Percentiles rank a stretch among this genome's conserved stretches.
Conservation (phyloP, 2,329 filamentous ascomycete genomes). For the Cyclaneusma minus region DNA sequence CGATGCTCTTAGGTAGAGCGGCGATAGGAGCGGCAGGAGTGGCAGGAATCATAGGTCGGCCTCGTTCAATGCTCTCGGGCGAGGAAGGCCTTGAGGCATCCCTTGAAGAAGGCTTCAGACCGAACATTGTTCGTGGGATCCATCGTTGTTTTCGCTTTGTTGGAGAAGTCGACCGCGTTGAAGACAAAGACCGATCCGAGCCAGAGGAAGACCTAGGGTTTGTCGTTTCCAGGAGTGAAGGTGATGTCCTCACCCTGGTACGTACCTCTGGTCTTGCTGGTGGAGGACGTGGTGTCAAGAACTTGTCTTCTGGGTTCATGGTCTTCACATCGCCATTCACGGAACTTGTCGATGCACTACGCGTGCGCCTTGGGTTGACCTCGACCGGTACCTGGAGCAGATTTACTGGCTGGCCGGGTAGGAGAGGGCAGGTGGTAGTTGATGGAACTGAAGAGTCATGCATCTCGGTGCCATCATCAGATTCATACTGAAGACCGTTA, state of each 20-base stretch:
- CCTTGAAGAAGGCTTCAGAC: slow-evolving; percentile 9
- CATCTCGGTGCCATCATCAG: slow-evolving; percentile 64
- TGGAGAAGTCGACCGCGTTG: slow-evolving; percentile 14
- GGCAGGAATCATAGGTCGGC: neutral
- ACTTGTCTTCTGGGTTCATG: slow-evolving; percentile 66
- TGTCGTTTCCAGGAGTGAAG: slow-evolving; percentile 16
- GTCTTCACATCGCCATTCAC: slow-evolving; percentile 48
- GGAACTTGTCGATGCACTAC: slow-evolving; percentile 51
- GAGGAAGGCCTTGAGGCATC: slow-evolving; percentile 4
- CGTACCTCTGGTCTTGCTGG: slow-evolving; percentile 29
- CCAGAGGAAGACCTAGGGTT: neutral
- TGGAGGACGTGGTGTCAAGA: slow-evolving; percentile 48
- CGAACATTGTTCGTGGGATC: slow-evolving; percentile 15
- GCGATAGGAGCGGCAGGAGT: neutral
- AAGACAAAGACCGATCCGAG: no score
- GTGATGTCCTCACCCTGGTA: slow-evolving; percentile 27
- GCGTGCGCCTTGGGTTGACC: slow-evolving; percentile 34
- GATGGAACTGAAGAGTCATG: slow-evolving; percentile 58
- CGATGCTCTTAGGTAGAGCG: neutral
- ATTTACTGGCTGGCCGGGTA: slow-evolving; percentile 82
- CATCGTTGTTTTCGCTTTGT: slow-evolving; percentile 10
- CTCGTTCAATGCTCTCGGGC: slow-evolving; percentile 9
- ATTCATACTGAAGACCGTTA: slow-evolving; percentile 48
- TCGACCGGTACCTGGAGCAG: slow-evolving; percentile 68
- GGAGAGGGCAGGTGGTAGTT: slow-evolving; percentile 67